Base-by-base conservation (phyloP, 306 rosid genomes). In the Lagenaria siceraria region DNA sequence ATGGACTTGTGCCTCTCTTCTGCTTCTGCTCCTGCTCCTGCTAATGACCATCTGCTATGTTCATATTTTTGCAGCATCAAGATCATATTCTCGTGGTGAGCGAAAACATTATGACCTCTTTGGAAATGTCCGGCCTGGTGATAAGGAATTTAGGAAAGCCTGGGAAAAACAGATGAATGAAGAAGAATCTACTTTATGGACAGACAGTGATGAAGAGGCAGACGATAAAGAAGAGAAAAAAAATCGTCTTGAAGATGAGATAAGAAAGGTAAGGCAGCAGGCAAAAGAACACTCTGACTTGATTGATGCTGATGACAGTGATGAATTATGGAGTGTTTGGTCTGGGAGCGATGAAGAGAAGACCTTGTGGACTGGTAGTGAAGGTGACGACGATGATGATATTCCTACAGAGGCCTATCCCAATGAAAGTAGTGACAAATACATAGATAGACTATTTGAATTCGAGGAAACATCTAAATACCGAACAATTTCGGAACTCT, bases 341-440 rank as follows among this genome's bases (percentile, higher is more conserved):
- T 93, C 96, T 4, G 95, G 87, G 78, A 90, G 93, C 75, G 98
- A 93, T 59, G 96, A 87, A 72, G 98, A 93, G 85, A 93, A 89
- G 85, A 89, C 96, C n/a, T 80, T 90, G 7, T 93, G 96, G 96
- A 93, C 95, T 8, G 95, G 96, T 21, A 91, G 90, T 78, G 98
- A 93, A 78, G 88, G 87, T 75, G 98, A 93, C 21, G 90, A 83
- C 2, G 98, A 90, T 0, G 85, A 86, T 2, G 96, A 93, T 80
- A 78, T 88, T 83, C 96, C 95, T 15, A 89, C 93, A 5, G 93
- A 90, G 84, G 91, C 98, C 62, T 88, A 87, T 83, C 95, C 95
- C 49, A 89, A 88, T 76, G 95, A 89, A 87, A 81, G 80, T 19
- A 88, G 98, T 80, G 95, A 93, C 68, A 93, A 87, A 82, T 70